Evolutionary conservation across 768 basidiomycete genomes (phyloP), one percentile per base, ranked within the genome.

Genomic region (Sistotremastrum suecicum): DNA sequence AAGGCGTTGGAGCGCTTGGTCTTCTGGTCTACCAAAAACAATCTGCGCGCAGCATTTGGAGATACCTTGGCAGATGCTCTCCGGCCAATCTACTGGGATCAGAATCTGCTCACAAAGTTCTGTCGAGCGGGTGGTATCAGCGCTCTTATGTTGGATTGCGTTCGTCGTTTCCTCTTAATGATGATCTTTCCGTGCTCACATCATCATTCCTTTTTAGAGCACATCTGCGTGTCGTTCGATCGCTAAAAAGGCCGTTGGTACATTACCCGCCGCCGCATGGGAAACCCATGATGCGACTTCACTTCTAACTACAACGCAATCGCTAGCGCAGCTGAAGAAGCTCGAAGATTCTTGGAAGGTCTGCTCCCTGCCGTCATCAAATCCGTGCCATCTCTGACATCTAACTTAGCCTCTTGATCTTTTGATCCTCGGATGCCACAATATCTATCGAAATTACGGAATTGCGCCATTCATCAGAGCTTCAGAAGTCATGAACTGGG

Each of bases 401-500:
- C 0, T 28, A 7, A 12, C 42, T 58, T 56, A 47, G 20, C 20
- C 48, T 47, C 7, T 44, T 49, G 33, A 52, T 59, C 12, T 54
- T 56, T 34, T 20, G 20, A 42, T 53, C 34, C 45, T 49, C 29
- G 50, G 51, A 29, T 50, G 57, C 39, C 49, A 55, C 48, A 48
- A 58, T 10, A 62, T 60, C 8, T 56, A 56, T 48, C 47, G 40
- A 3, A 56, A 50, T 31, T 59, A 62, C 47, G 57, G 58, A n/a
- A 43, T 59, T 7, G 51, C 42, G 12, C 53, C 59, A 2, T 58
- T 62, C 47, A 53, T 54, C 12, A 33, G 43, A 7, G 59, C 54
- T 31, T 47, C 48, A 31, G 47, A 40, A 5, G 41, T 51, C 36
- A 51, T 49, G 20, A 37, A 47, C n/a, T 29, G 8, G 37, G 28